Conservation (phyloP, 2,329 filamentous ascomycete species). For the Sporothrix dimorphospora region DNA sequence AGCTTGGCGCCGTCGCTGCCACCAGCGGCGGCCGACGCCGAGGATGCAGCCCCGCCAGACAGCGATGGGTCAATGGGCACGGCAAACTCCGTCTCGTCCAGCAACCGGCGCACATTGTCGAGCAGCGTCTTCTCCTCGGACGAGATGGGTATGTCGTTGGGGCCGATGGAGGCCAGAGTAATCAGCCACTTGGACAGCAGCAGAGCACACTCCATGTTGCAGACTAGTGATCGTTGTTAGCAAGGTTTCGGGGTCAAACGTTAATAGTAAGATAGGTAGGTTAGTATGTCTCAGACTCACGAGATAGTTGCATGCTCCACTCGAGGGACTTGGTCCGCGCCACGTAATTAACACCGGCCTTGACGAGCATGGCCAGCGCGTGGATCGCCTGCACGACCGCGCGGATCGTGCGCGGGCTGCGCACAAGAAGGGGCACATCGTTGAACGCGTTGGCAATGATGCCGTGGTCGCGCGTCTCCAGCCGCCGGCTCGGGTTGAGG, state of each 20-base stretch:
- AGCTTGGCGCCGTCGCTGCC: conserved; percentile 54
- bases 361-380: conserved; percentile 68
- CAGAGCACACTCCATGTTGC: conserved; percentile 64
- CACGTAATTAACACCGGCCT: conserved; percentile 64
- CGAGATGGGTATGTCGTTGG: conserved; percentile 53
- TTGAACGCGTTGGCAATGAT: conserved; percentile 64
- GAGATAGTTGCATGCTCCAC: conserved; percentile 65
- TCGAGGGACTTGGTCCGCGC: conserved; percentile 63
- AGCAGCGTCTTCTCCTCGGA: conserved; percentile 59
- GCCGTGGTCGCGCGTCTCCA: conserved; percentile 67
- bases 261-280: too few species aligned
- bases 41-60: neutral
- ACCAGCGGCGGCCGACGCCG: conserved; percentile 42
- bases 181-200: conserved; percentile 64
- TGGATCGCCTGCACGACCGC: conserved; percentile 71
- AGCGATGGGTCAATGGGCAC: conserved; percentile 62
- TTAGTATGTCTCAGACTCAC: too few species aligned
- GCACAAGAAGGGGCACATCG: conserved; percentile 60
- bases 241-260: too few species aligned
- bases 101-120: conserved; percentile 59
- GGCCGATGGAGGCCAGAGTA: conserved; percentile 56
- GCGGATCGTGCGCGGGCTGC: conserved; percentile 62
- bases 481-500: conserved; percentile 61
- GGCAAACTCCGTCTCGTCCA: conserved; percentile 66
- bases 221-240: conserved; percentile 50